Conservation (phyloP, 768 basidiomycete genomes). For the Leccinellum rugosiceps region DNA sequence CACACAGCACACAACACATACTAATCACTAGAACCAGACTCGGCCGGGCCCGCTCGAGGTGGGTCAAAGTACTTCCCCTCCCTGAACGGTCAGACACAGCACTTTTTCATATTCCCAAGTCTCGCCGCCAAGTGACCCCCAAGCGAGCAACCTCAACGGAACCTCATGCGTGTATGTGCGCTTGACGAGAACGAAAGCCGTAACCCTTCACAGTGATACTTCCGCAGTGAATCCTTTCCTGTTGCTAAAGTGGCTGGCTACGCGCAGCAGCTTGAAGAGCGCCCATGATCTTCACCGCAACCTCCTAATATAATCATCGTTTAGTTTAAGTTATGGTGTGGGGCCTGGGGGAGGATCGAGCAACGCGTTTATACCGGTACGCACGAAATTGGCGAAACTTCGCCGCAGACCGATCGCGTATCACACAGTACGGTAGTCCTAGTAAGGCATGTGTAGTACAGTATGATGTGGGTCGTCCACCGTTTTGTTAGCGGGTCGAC, state of each 20-base stretch:
- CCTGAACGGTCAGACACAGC: neutral
- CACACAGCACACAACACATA: neutral
- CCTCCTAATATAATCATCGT: neutral
- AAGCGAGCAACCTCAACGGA: slow-evolving; percentile 9
- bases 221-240: neutral
- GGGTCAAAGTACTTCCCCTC: neutral
- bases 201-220: neutral
- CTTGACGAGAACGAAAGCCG: neutral
- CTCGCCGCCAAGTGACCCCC: neutral
- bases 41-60: neutral
- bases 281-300: neutral
- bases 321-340: neutral
- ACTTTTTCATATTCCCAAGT: neutral
- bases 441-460: neutral
- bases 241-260: neutral
- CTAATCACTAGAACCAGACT: neutral
- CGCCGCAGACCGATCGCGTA: neutral
- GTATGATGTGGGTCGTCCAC: neutral
- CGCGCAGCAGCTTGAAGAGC: neutral
- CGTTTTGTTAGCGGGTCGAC: neutral
- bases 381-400: neutral
- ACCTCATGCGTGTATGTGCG: slow-evolving; percentile 5
- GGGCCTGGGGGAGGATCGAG: neutral
- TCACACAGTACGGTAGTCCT: neutral
- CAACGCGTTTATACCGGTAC: neutral